Base-by-base conservation (phyloP, 108 stramenopile species). In the Skeletonema menzelii region DNA sequence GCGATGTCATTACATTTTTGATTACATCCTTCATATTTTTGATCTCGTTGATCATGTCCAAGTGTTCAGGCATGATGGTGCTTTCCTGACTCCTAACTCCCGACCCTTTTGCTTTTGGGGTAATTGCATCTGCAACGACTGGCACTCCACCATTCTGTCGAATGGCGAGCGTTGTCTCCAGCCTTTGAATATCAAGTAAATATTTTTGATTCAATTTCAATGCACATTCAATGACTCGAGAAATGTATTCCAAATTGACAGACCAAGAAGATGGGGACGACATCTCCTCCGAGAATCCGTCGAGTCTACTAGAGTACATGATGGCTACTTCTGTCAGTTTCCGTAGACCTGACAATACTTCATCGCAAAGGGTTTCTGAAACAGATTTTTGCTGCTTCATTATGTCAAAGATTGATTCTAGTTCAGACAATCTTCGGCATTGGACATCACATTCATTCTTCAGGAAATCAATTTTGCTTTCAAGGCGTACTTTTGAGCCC, bases 1-100 rank as follows among this genome's bases (percentile, higher is more conserved):
- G 78, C 13, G 70, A 72, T 8, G 57, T 14, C 68, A 69, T 42
- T 15, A 57, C 68, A 38, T 6, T 69, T 8, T 66, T 27, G 34
- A 79, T 71, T n/a, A 53, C 69, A 44, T 70, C 34, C 46, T 79
- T 79, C 65, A 79, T 72, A 27, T 60, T 67, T 37, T 79, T 72
- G n/a, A 79, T 27, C 27, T 70, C 78, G 10, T 56, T 65, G 27
- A 79, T 24, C 27, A 73, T 56, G 42, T 68, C 72, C 35, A 37
- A 53, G 31, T 57, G 59, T 40, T 79, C 42, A 34, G 71, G 27
- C 59, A 60, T 35, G 22, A 60, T 8, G 15, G 14, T 58, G 14
- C 27, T 58, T 22, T 27, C 57, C 8, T 27, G 57, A 19, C 32
- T 35, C 34, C 32, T 34, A 19, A 34, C 65, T 12, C 58, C 69